Percentiles rank a stretch among this genome's conserved stretches.
Conservation (phyloP, 331 rosid genomes). For the Malus hybrid region DNA sequence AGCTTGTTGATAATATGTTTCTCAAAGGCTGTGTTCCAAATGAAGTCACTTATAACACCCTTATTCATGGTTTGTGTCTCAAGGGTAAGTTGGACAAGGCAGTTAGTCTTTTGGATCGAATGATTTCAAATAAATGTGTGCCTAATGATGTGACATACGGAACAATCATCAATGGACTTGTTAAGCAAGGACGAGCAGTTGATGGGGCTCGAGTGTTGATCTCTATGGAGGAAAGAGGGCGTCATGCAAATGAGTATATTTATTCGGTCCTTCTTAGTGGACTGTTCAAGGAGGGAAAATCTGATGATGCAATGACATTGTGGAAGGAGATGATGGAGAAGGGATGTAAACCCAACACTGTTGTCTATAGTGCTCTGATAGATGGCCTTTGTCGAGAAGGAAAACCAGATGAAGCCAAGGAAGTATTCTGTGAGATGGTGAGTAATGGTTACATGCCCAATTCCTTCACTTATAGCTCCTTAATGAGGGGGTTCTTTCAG, state of each 20-base stretch:
- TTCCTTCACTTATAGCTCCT: constrained; percentile 64
- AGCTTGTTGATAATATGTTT: constrained; percentile 87
- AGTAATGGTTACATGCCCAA: constrained; percentile 57
- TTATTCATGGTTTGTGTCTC: constrained; percentile 76
- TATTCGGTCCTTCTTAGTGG: constrained; percentile 87
- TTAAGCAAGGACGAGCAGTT: constrained; percentile 57
- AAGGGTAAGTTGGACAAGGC: constrained; percentile 89
- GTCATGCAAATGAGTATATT: constrained; percentile 49
- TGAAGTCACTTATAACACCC: constrained; percentile 75
- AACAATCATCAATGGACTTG: constrained; percentile 74
- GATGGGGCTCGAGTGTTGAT: constrained; percentile 56
- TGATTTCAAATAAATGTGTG: constrained; percentile 60
- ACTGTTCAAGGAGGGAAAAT: constrained; percentile 71
- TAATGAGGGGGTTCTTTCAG: constrained; percentile 72
- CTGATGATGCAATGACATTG: constrained; percentile 53
- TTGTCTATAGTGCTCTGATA: constrained; percentile 64
- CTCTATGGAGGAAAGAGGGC: constrained; percentile 74
- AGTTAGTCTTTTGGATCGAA: constrained; percentile 53
- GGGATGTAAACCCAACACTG: constrained; percentile 58
- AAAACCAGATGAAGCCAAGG: constrained; percentile 62
- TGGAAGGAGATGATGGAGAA: constrained; percentile 70
- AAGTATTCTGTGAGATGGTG: constrained; percentile 55
- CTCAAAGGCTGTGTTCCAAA: constrained; percentile 88
- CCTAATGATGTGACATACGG: constrained; percentile 90
- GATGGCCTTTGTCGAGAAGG: constrained; percentile 87